Evolutionary conservation across 2,329 filamentous ascomycete species (phyloP).

Genomic region (Aspergillus sp.): DNA sequence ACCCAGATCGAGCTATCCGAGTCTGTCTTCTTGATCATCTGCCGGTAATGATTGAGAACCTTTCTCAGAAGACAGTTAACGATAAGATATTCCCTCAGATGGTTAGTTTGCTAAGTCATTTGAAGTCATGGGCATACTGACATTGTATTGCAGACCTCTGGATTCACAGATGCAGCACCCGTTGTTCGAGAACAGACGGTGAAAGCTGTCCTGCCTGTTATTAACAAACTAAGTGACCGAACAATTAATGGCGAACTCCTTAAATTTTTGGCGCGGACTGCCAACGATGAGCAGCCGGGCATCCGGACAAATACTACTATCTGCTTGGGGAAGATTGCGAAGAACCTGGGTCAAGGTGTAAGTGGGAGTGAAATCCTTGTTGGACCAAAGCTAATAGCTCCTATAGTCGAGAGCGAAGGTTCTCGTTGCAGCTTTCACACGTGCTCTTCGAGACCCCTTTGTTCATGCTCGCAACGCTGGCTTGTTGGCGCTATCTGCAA

Average conservation of each 20-base stretch:
- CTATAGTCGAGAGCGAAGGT: conserved; percentile 78
- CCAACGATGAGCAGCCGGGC: conserved; percentile 95
- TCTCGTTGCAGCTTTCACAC: conserved; percentile 84
- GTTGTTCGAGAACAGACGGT: conserved; percentile 93
- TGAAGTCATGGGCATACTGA: background rate
- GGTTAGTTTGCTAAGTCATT: conserved; percentile 50
- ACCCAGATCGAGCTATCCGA: conserved; percentile 86
- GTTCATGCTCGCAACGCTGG: conserved; percentile 90
- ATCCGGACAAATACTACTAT: conserved; percentile 99
- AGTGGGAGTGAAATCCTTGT: conserved; percentile 10
- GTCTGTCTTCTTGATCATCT: conserved; percentile 89
- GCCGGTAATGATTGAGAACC: conserved; percentile 84
- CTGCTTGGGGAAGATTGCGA: conserved; percentile 92
- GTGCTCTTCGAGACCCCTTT: conserved; percentile 89
- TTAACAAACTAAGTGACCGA: conserved; percentile 86
- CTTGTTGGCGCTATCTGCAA: conserved; percentile 81
- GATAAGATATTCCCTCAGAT: conserved; percentile 97
- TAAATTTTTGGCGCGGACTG: conserved; percentile 87
- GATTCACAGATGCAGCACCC: conserved; percentile 88
- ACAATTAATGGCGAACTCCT: conserved; percentile 91
- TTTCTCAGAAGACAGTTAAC: conserved; percentile 85
- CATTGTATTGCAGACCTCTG: conserved; percentile 64
- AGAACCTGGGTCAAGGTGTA: conserved; percentile 70
- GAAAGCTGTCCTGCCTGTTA: conserved; percentile 85
- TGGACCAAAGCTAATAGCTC: conserved; percentile 25